Base-by-base conservation (phyloP, 208 protist genomes). In the Leishmania amazonensis region DNA sequence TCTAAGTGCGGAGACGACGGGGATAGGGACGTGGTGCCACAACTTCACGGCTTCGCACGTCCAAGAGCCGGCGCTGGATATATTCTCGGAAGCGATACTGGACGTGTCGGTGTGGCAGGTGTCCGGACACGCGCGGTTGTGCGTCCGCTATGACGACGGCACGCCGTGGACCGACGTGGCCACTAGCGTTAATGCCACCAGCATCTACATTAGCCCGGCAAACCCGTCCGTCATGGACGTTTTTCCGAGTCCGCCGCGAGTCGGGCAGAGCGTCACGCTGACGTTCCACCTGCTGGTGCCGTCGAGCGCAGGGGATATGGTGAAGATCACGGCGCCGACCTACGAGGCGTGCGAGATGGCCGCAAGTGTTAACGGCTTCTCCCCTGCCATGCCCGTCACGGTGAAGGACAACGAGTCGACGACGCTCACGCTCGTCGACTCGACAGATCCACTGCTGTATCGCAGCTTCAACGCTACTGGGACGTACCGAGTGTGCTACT, bases 211-310 rank as follows among this genome's bases (percentile, higher is more conserved):
- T 47, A 19, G 78, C 54, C 87, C 85, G 0, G 75, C 94, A 9
- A 97, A 94, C 84, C 93, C 93, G 67, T 80, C 81, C 60, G 84
- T 79, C 58, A 93, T 98, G 90, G 51, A 70, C 24, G 60, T 87
- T 73, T 97, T 85, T 81, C 94, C 95, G 0, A 65, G 70, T 28
- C 84, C 83, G 21, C 94, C 94, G n/a, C 91, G 94, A n/a, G 95
- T 98, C 24, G 95, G 95, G 17, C 93, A 98, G 87, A 85, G 85
- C 58, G 94, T 97, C 67, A 96, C 87, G n/a, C 85, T 97, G 60
- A 96, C 90, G 17, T 96, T 98, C 80, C 76, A 87, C 40, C 85
- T 97, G 28, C 42, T 91, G 24, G 85, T 90, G 31, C 62, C 60
- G 51, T 78, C 93, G n/a, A 89, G 35, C 74, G 82, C 67, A 2